A percentile compares a stretch with the other conserved stretches of the same genome.
Conservation (phyloP, 805 yeast species). For the Yamadazyma olivae region DNA sequence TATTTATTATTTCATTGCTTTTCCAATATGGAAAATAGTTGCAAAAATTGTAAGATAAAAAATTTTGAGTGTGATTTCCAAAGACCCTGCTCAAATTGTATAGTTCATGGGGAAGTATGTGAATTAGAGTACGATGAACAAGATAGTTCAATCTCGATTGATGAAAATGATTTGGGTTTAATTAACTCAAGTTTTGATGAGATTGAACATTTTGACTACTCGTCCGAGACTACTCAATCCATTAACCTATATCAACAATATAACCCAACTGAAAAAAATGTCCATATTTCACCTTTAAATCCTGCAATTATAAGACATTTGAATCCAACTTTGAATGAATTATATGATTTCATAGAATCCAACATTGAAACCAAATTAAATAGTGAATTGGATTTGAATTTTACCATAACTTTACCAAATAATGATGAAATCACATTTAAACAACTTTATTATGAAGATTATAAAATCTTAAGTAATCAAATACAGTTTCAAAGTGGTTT, state of each 20-base stretch:
- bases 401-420: slow-evolving; percentile 1
- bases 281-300: slow-evolving; percentile 2
- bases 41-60: slow-evolving; percentile 4
- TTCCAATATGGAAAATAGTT: slow-evolving; percentile 3
- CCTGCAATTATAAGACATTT: background rate
- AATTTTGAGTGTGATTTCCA: slow-evolving; percentile 6
- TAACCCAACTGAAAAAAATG: too few species aligned
- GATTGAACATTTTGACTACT: background rate
- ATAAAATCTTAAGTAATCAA: background rate
- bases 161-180: slow-evolving; percentile 4
- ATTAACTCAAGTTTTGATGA: slow-evolving; percentile 5
- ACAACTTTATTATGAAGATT: slow-evolving; percentile 1
- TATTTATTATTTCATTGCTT: too few species aligned
- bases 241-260: slow-evolving; percentile 3
- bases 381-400: background rate
- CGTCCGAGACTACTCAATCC: slow-evolving; percentile 4
- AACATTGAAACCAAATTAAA: background rate
- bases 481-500: too few species aligned
- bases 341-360: background rate
- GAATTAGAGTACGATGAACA: background rate
- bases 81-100: slow-evolving; percentile 4
- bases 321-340: background rate
- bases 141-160: background rate
- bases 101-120: slow-evolving; percentile 4
- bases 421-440: background rate